Base-by-base conservation (phyloP, 441 rosid genomes). In the Eruca vesicaria region DNA sequence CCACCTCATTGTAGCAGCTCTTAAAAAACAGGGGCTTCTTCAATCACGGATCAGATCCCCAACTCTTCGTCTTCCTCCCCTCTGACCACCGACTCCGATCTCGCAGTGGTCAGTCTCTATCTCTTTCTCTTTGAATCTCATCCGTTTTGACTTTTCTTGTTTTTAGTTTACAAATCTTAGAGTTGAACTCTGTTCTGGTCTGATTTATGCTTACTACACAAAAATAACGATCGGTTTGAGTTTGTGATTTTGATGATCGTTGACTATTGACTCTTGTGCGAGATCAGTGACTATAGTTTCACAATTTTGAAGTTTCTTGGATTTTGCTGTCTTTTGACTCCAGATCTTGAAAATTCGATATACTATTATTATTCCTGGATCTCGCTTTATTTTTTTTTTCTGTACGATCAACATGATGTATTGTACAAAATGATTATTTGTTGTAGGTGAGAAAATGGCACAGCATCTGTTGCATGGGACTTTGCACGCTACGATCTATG, bases 401-500 rank as follows among this genome's bases (percentile, higher is more conserved):
- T 8, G 19, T 16, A 15, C 12, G 20, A 63, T 14, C 45, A 28
- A 61, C 16, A 26, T 14, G 4, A 26, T 14, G 48, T 50, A 18
- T 1, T 33, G 0, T n/a, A 21, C 6, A 5, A 68, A 50, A 52
- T 12, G 29, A 5, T 63, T 2, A 18, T 23, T 33, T 26, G 16
- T 20, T 18, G 29, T 75, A 89, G 95, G 87, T 82, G 79, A 77
- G n/a, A 60, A 75, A 80, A 96, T 96, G 99, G 92, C 89, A 75
- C 90, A 84, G 78, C 86, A 81, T 69, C 75, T 82, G 79, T 76
- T 96, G 58, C 98, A 96, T 63, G 98, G 99, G 7, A 91, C 89
- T 68, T 81, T 96, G 66, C 99, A 96, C 66, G 98, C 74, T 43
- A 91, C 98, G 57, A 80, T 96, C 89, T 96, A 86, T 75, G 98